phyloP scores from a whole-genome alignment of 176 grass and related monocot species.

The Melocanna baccifera region DNA sequence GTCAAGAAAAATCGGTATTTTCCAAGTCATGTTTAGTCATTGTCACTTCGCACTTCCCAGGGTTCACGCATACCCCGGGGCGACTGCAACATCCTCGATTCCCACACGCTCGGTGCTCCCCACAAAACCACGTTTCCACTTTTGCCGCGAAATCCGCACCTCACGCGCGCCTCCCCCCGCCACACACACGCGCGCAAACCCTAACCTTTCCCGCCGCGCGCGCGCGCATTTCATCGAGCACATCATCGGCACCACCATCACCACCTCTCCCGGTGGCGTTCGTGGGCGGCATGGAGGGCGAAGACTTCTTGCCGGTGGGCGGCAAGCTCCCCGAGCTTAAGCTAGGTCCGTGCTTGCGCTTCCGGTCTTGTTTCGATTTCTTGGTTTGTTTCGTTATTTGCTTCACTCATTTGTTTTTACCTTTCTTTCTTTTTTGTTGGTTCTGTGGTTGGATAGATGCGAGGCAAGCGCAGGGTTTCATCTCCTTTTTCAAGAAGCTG shows the following conservation, averaged over 20 bases:
- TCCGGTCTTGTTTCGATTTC: neutral
- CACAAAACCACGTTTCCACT: neutral
- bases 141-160: conserved; percentile 4
- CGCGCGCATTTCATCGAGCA: conserved; percentile 37
- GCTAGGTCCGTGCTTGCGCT: conserved; percentile 41
- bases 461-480: conserved; percentile 91
- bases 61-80: neutral
- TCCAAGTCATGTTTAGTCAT: too few relatives aligned
- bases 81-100: neutral
- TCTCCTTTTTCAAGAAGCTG: conserved; percentile 85
- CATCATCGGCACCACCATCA: neutral
- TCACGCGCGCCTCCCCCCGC: neutral
- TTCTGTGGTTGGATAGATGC: conserved; percentile 50
- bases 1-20: too few relatives aligned
- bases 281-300: conserved; percentile 18
- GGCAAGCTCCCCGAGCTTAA: conserved; percentile 73
- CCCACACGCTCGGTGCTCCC: neutral
- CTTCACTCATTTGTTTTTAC: neutral
- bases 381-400: neutral
- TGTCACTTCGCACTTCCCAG: too few relatives aligned
- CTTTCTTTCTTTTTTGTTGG: neutral
- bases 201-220: conserved; percentile 1
- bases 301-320: conserved; percentile 33
- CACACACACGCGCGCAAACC: neutral
- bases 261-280: neutral